Evolutionary conservation across 768 basidiomycete species (phyloP), one percentile per base, ranked within the genome.

Genomic region (Inosperma sp.): DNA sequence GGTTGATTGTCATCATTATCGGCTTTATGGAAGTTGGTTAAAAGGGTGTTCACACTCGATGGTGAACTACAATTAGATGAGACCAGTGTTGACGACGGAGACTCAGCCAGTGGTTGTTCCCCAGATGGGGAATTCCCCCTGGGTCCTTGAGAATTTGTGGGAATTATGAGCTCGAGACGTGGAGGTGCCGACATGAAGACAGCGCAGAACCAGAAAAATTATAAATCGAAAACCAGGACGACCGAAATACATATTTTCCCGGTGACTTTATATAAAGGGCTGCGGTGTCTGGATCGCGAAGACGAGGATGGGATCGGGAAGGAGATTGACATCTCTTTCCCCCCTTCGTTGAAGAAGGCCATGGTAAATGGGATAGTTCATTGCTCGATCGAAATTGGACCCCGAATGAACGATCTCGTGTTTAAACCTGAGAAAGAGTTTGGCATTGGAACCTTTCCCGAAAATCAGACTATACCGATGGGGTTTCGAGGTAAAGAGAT

Each of bases 361-460:
- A 58, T 59, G 61, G 58, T 59, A n/a, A 21, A 25, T 64, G 60
- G 60, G 55, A 50, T 56, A 59, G 53, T 54, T 44, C 52, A 53
- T 49, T 49, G 43, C 53, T 59, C 41, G 61, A 56, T 57, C 48
- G 52, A 55, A 45, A 56, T 63, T 59, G 54, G 49, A 27, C 49
- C 57, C 55, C 33, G 55, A 58, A 54, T 56, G 54, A 50, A 33
- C 43, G 67, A 68, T 68, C 65, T 64, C 56, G 57, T 49, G 40
- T 52, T 59, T 62, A 56, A 64, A 61, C 57, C 57, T 54, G 55
- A 65, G 65, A 66, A 62, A 61, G 43, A 67, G 71, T 70, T 72
- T 68, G 55, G 65, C 65, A 37, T 39, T 13, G 22, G 33, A 6
- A 35, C 7, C 21, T 21, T 23, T 50, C 40, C 27, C 40, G 40